phyloP scores from a whole-genome alignment of 208 protist genomes.

The Vickermania spadyakhi region DNA sequence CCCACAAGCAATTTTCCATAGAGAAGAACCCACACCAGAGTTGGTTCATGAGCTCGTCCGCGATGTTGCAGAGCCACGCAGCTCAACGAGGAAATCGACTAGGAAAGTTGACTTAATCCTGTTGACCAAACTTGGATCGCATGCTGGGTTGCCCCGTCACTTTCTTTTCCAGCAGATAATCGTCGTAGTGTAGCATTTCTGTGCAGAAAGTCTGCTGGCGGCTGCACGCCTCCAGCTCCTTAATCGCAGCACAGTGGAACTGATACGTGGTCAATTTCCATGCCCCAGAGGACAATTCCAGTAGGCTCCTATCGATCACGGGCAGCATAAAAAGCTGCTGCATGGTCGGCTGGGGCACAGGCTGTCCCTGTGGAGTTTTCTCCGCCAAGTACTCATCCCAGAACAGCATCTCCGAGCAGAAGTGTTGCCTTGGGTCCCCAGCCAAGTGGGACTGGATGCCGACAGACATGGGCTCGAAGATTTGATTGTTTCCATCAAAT shows the following conservation, averaged over 20 bases:
- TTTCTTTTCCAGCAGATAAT: slow-evolving; percentile 19
- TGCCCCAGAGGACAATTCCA: not conserved
- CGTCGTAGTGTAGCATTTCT: slow-evolving; percentile 78
- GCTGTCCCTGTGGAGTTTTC: not conserved
- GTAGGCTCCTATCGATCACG: too few relatives aligned
- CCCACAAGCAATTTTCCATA: too few relatives aligned
- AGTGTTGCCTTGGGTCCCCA: slow-evolving; percentile 10
- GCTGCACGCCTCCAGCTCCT: slow-evolving; percentile 3
- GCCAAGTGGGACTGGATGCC: not conserved
- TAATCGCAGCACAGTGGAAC: slow-evolving; percentile 1
- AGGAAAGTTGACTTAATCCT: too few relatives aligned
- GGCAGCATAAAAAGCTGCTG: slow-evolving; percentile 39
- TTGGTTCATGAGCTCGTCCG: too few relatives aligned
- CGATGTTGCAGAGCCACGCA: too few relatives aligned
- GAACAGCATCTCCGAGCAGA: slow-evolving; percentile 67
- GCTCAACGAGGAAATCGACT: too few relatives aligned
- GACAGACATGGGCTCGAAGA: not conserved
- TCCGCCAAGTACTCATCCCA: slow-evolving; percentile 56
- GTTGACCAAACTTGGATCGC: slow-evolving; percentile 13
- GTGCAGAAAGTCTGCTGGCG: slow-evolving; percentile 26
- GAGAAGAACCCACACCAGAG: too few relatives aligned
- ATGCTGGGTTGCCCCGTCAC: slow-evolving; percentile 14
- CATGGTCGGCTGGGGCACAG: slow-evolving; percentile 13
- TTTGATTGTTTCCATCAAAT: not conserved
- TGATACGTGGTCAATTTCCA: slow-evolving; percentile 1